phyloP scores from a whole-genome alignment of 225 moss, liverwort and hornwort genomes.

The Rhytidiadelphus loreus region DNA sequence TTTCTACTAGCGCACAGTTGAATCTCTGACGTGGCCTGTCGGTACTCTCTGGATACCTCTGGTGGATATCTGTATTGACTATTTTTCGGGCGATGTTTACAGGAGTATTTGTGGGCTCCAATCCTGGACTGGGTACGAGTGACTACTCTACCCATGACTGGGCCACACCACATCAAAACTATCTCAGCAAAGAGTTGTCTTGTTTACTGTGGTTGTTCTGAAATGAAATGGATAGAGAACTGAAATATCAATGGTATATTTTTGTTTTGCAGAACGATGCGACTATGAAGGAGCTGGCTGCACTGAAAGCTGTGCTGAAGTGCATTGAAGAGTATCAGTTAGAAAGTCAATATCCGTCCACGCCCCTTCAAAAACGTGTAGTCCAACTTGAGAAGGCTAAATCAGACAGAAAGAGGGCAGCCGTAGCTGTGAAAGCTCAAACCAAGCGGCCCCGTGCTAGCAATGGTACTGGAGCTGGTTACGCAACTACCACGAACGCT shows the following conservation, averaged over 20 bases:
- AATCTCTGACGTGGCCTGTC: neutral
- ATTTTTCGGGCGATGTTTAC: constrained; percentile 23
- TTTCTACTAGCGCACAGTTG: neutral
- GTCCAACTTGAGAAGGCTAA: constrained; percentile 97
- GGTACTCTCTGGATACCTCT: neutral
- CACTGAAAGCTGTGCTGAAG: constrained; percentile 95
- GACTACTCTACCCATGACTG: constrained; percentile 26
- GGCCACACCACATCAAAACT: constrained; percentile 5
- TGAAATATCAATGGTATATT: neutral
- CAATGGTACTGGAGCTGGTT: constrained; percentile 69
- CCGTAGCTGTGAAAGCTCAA: constrained; percentile 96
- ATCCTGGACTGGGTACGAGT: constrained; percentile 29
- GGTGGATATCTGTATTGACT: constrained; percentile 5
- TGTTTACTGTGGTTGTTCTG: neutral
- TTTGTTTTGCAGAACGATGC: constrained; percentile 79
- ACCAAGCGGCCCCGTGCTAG: constrained; percentile 99
- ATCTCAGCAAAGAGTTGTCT: constrained; percentile 1
- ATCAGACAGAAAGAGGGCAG: constrained; percentile 97
- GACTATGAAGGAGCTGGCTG: constrained; percentile 99
- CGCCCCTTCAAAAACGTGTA: constrained; percentile 93
- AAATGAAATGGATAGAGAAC: neutral
- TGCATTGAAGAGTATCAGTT: constrained; percentile 97
- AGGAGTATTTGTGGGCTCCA: constrained; percentile 19
- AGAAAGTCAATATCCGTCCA: constrained; percentile 88
- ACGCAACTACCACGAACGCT: constrained; percentile 37